Evolutionary conservation across 164 flowering plant species (phyloP).

Genomic region (Nymphaea colorata): DNA sequence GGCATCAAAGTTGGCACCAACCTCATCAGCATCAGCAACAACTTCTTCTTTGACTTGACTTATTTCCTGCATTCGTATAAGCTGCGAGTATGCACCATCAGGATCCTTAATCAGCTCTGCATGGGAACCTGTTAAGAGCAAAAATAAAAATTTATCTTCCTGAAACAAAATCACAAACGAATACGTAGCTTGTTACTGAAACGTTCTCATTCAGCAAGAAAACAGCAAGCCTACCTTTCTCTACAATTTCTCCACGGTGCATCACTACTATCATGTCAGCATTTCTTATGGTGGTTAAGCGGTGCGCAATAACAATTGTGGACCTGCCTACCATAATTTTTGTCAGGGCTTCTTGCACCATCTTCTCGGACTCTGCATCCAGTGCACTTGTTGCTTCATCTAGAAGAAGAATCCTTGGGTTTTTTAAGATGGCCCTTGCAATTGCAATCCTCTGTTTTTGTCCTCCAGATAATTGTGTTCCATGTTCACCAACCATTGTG

Average conservation of each 20-base stretch:
- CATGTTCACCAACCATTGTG: constrained; percentile 65
- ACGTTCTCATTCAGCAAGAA: not conserved
- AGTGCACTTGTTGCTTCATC: constrained; percentile 80
- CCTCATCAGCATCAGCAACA: not conserved
- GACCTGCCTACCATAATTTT: constrained; percentile 43
- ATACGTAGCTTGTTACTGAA: not conserved
- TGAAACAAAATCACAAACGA: not conserved
- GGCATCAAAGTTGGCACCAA: not conserved
- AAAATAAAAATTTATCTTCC: not conserved
- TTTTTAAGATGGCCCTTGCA: constrained; percentile 62
- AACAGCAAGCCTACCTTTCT: constrained; percentile 33
- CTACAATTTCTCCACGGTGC: constrained; percentile 53
- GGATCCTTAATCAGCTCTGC: constrained; percentile 31
- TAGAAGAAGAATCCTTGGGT: constrained; percentile 66
- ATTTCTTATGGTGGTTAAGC: constrained; percentile 48
- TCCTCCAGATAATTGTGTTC: constrained; percentile 70
- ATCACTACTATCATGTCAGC: constrained; percentile 64
- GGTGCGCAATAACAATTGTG: constrained; percentile 64
- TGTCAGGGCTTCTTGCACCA: constrained; percentile 55
- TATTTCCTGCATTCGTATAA: constrained; percentile 9
- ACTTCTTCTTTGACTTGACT: not conserved
- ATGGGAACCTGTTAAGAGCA: constrained; percentile 45
- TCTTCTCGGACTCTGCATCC: constrained; percentile 56
- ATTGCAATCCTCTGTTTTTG: constrained; percentile 76
- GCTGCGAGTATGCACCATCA: constrained; percentile 13